A percentile compares a stretch with the other conserved stretches of the same genome.
Conservation (phyloP, 2,329 filamentous ascomycete species). For the Calonectria multiphialidica region DNA sequence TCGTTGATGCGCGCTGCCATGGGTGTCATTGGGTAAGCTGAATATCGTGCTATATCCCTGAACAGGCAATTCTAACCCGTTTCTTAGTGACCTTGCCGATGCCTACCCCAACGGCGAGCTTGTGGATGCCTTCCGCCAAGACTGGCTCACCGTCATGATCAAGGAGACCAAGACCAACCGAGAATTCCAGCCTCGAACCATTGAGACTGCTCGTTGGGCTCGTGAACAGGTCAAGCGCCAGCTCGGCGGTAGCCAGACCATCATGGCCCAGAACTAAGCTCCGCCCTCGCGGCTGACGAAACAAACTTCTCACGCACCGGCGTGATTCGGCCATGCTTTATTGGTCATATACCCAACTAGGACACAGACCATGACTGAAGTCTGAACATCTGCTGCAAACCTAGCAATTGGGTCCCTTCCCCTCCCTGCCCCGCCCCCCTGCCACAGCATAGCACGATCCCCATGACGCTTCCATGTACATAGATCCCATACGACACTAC, state of each 20-base stretch:
- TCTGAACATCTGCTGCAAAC: neutral
- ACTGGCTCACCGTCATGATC: constrained; percentile 91
- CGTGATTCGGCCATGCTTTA: neutral
- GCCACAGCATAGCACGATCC: constrained; percentile 51
- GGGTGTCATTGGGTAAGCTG: constrained; percentile 92
- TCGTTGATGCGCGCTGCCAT: constrained; percentile 92
- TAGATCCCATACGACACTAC: constrained; percentile 52
- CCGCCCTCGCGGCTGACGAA: neutral
- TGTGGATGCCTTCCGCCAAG: constrained; percentile 84
- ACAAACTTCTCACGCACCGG: neutral
- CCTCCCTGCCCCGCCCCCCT: constrained; percentile 6
- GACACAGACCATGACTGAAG: neutral
- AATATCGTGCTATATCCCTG: neutral
- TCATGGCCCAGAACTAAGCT: constrained; percentile 64
- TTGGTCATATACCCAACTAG: neutral
- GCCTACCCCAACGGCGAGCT: constrained; percentile 93
- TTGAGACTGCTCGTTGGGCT: constrained; percentile 96
- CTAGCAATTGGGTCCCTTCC: constrained; percentile 1
- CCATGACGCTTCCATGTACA: constrained; percentile 55
- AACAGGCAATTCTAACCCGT: constrained; percentile 27
- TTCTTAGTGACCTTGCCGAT: constrained; percentile 86
- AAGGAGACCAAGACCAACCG: constrained; percentile 92
- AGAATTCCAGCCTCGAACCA: constrained; percentile 86
- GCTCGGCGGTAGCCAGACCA: constrained; percentile 64
- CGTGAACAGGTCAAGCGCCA: constrained; percentile 98